phyloP scores from a whole-genome alignment of 1,284 basidiomycete species.

The Wolfiporia cocos region DNA sequence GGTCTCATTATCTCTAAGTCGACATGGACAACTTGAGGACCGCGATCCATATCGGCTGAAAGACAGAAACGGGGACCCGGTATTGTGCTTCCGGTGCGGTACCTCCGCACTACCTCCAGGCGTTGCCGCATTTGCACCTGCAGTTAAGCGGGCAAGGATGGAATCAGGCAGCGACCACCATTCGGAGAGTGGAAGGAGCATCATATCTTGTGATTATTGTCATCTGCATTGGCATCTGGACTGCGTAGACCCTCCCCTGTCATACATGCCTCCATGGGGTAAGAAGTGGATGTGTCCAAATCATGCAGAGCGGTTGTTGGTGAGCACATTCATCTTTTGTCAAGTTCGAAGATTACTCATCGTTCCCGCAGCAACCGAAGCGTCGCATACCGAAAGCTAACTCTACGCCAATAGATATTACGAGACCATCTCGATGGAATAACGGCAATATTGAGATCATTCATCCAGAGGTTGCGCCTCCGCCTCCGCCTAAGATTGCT shows the following conservation, averaged over 20 bases:
- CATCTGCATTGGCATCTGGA: constrained; percentile 95
- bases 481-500: constrained; percentile 38
- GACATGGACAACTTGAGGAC: constrained; percentile 85
- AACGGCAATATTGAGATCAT: constrained; percentile 92
- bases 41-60: constrained; percentile 86
- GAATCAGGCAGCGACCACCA: constrained; percentile 22
- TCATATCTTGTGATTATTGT: constrained; percentile 96
- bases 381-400: constrained; percentile 71
- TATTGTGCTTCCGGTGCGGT: constrained; percentile 89
- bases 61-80: constrained; percentile 76
- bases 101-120: constrained; percentile 64
- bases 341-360: neutral
- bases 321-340: constrained; percentile 29
- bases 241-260: constrained; percentile 88
- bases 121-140: constrained; percentile 41
- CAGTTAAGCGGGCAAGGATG: constrained; percentile 48
- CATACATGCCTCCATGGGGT: constrained; percentile 78
- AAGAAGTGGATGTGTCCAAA: constrained; percentile 99
- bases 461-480: constrained; percentile 47
- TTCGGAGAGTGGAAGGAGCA: constrained; percentile 57
- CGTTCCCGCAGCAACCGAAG: constrained; percentile 54
- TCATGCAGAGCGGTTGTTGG: constrained; percentile 79
- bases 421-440: constrained; percentile 67
- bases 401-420: constrained; percentile 63
- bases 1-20: constrained; percentile 42